Base-by-base conservation (phyloP, 2,329 filamentous ascomycete species). In the Fusarium cyanostomum region DNA sequence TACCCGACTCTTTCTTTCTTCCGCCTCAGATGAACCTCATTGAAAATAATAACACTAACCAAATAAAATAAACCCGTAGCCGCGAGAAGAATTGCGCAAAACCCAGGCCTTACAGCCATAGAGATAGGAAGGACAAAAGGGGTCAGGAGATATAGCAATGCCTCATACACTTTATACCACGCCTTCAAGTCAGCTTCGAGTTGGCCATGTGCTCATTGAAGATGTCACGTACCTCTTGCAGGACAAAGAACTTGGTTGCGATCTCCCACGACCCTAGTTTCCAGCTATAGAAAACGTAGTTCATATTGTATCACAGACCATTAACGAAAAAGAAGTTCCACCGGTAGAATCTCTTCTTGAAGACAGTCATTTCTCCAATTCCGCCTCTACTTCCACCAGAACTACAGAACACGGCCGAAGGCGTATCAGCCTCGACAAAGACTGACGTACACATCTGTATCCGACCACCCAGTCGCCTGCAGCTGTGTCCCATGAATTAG, bases 281-380 rank as follows among this genome's bases (percentile, higher is more conserved):
- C 58, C 58, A 62, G 11, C 58, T 62, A 7, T 28, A 31, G 5
- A 59, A 21, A 7, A 62, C 24, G n/a, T 59, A 59, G 24, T 42
- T 31, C 39, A 51, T 33, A 7, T 62, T 59, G 11, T 53, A 51
- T 49, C 54, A 62, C 13, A 62, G 26, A 4, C 58, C 44, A 8
- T 46, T 54, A 8, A 59, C 41, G 15, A 62, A 62, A 15, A 62
- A 62, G 21, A 62, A 59, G 31, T 62, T 54, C 58, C 58, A 62
- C 4, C 58, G 50, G 27, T 46, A 33, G 8, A 62, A 62, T 11
- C 54, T 39, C 27, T 62, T 54, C 21, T 62, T 58, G 31, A 54
- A 59, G 21, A 62, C 37, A 12, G 54, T 54, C 54, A 62, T 59
- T 28, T 62, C 58, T 8, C 58, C 58, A 18, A 54, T 54, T 3